Percentiles rank a stretch among this genome's conserved stretches.
These are phyloP conservation scores for Cenchrus americanus DNA, from an alignment of 176 grass and related monocot genomes.

Conservation along the genomic window DNA sequence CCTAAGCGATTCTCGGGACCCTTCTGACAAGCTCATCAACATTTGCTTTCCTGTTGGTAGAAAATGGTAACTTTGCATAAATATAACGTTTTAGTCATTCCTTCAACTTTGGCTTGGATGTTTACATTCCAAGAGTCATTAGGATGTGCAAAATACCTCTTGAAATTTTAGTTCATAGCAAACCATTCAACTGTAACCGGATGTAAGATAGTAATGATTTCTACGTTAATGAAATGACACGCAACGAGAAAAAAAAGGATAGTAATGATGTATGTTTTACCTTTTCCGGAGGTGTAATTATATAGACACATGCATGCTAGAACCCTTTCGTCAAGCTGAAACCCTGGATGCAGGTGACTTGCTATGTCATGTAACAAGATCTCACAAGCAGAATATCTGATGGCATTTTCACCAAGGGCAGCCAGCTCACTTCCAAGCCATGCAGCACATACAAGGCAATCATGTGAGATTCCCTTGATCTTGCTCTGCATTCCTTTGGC, in stretches of 20 bases:
- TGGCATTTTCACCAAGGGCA: conserved; percentile 49
- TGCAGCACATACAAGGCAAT: conserved; percentile 69
- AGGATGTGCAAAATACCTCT: background rate
- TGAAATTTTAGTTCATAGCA: conserved; percentile 15
- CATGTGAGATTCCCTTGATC: conserved; percentile 68
- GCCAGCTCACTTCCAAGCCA: conserved; percentile 87
- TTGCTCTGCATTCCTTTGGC: conserved; percentile 84
- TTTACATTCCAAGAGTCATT: conserved; percentile 27
- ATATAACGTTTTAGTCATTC: conserved; percentile 3
- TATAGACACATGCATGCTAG: conserved; percentile 88
- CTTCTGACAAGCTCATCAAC: conserved; percentile 87
- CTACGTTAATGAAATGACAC: no score
- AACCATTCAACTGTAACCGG: conserved; percentile 19
- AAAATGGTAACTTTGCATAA: conserved; percentile 9
- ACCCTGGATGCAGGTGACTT: conserved; percentile 77
- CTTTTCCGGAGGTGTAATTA: conserved; percentile 96
- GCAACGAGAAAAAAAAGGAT: no score
- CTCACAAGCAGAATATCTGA: conserved; percentile 78
- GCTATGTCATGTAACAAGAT: conserved; percentile 70
- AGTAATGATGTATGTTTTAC: conserved; percentile 42
- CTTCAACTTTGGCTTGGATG: background rate
- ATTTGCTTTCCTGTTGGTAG: conserved; percentile 78
- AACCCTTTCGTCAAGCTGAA: conserved; percentile 82
- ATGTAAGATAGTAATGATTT: background rate
- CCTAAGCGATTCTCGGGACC: conserved; percentile 82